These are phyloP conservation scores for Populus hybrid DNA, from an alignment of 441 rosid species.

Conservation along the genomic window DNA sequence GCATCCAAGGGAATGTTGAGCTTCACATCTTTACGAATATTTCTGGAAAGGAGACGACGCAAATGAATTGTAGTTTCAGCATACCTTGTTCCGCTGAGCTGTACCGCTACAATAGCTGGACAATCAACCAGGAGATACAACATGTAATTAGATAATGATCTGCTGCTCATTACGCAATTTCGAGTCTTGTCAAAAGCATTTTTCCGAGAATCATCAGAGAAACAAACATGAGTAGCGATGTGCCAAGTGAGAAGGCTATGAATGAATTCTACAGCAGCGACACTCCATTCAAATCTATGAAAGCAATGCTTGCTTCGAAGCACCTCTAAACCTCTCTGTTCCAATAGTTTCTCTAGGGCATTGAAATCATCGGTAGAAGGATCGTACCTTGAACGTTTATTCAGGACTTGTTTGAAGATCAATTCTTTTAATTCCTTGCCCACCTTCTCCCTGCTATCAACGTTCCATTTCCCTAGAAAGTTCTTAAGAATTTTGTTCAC, in stretches of 20 bases:
- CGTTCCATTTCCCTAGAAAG: background rate
- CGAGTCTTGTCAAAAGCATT: too few species aligned
- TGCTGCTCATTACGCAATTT: background rate
- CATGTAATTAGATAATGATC: background rate
- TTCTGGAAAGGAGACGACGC: rapidly evolving
- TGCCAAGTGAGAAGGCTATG: background rate
- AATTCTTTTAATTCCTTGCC: too few species aligned
- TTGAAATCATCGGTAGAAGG: background rate
- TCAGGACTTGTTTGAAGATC: background rate
- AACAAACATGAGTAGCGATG: background rate
- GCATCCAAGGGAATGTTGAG: too few species aligned
- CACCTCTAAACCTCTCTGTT: background rate
- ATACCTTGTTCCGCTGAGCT: background rate
- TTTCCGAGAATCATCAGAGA: background rate
- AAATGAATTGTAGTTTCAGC: background rate
- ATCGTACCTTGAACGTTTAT: background rate
- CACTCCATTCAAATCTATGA: background rate
- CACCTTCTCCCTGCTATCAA: background rate
- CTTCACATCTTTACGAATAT: background rate
- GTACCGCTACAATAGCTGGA: background rate
- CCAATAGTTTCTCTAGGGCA: background rate
- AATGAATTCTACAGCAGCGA: background rate
- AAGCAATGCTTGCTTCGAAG: background rate
- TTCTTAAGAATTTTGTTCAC: background rate
- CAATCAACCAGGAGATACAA: background rate